Percentiles rank a stretch among this genome's conserved stretches.
These are phyloP conservation scores for Dryadomyces quercus-mongolicae DNA, from an alignment of 2,329 filamentous ascomycete genomes.

Conservation along the genomic window DNA sequence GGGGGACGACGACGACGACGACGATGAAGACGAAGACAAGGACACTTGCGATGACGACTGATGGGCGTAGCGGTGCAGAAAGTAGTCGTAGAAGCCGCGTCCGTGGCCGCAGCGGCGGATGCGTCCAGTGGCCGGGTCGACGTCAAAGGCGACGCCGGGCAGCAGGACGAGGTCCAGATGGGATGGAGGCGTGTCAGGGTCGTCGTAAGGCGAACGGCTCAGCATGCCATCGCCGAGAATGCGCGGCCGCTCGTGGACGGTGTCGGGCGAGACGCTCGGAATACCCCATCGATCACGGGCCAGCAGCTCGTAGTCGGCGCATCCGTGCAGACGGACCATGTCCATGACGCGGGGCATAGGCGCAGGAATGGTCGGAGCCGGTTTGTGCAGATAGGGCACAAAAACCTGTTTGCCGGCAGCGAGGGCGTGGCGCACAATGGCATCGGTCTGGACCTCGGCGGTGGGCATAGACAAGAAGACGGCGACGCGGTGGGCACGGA, in stretches of 20 bases:
- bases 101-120: slow-evolving; percentile 81
- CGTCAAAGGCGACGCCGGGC: slow-evolving; percentile 87
- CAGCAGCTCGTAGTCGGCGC: slow-evolving; percentile 68
- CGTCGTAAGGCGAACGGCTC: not conserved
- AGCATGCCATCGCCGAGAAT: slow-evolving; percentile 49
- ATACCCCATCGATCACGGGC: slow-evolving; percentile 84
- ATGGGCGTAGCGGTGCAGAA: slow-evolving; percentile 57
- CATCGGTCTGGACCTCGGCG: slow-evolving; percentile 73
- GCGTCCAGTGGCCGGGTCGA: slow-evolving; percentile 33
- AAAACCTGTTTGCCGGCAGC: slow-evolving; percentile 71
- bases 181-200: slow-evolving; percentile 20
- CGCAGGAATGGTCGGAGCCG: slow-evolving; percentile 7
- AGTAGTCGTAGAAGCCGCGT: slow-evolving; percentile 94
- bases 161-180: slow-evolving; percentile 78
- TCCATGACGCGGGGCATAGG: slow-evolving; percentile 63
- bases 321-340: slow-evolving; percentile 69
- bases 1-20: slow-evolving; percentile 14
- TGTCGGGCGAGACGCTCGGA: slow-evolving; percentile 61
- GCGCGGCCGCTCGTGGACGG: slow-evolving; percentile 55
- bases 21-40: not conserved
- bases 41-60: not conserved
- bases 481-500: slow-evolving; percentile 61
- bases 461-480: slow-evolving; percentile 89
- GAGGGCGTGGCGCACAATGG: slow-evolving; percentile 73
- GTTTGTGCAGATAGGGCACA: slow-evolving; percentile 75